Evolutionary conservation across 768 basidiomycete species (phyloP), one percentile per base, ranked within the genome.

Genomic region (Trametes punicea): DNA sequence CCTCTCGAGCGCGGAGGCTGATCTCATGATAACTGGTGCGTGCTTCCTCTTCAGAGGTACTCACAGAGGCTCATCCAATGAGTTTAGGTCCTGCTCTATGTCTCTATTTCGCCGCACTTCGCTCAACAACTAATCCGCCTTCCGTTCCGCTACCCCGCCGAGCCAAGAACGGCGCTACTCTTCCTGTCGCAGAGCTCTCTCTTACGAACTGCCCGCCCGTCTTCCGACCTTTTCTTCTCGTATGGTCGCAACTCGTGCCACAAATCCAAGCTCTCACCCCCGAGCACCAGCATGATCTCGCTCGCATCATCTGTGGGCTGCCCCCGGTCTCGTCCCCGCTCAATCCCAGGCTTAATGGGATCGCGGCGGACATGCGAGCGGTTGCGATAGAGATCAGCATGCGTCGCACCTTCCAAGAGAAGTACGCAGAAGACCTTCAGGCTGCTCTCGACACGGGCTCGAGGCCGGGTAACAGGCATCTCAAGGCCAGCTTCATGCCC

Each of bases 311-410:
- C 18, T 93, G 92, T 62, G 76, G 78, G 4, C 80, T 90, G 44
- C 44, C 61, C 1, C 72, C 75, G 0, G 50, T 87, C 25, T 61
- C 72, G 0, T 62, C 72, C 0, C 80, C 83, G 0, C 26, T 70
- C 4, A 68, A 77, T 23, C 69, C 72, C 1, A 64, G 71, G 0
- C 65, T 91, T 9, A 71, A 75, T 2, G 83, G 85, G 0, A 82
- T 92, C 42, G 81, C 92, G 1, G 88, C 88, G 0, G 89, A 93
- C 67, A 70, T 94, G n/a, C 80, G 90, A 16, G 87, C 88, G 0
- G 87, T 94, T 0, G 88, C 90, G 0, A 90, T 94, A 45, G 92
- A 93, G 65, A 92, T 94, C 60, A 87, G 87, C 53, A 90, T 91
- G 69, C 71, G 92, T 4, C 74, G 92, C 20, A 85, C 87, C 0